These are phyloP conservation scores for Ligustrum vulgare DNA, from an alignment of 257 asterid genomes.

Conservation along the genomic window DNA sequence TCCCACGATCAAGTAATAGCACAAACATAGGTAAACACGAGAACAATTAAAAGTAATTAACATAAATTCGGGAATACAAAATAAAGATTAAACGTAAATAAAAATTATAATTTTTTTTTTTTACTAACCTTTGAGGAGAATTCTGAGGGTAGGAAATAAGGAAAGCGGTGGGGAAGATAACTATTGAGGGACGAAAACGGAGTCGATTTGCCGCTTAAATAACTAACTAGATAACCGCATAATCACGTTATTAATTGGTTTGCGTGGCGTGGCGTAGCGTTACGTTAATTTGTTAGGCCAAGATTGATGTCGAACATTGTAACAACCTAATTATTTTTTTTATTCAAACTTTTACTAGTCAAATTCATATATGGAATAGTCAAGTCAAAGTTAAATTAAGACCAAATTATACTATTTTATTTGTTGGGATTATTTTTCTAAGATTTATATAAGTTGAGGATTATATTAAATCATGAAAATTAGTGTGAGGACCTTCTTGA, in stretches of 20 bases:
- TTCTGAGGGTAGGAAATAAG: background rate
- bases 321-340: no score
- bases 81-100: background rate
- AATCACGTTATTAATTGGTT: background rate
- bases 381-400: no score
- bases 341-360: no score
- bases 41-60: background rate
- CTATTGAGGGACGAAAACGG: conserved; percentile 1
- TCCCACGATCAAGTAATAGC: background rate
- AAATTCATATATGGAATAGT: no score
- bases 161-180: conserved; percentile 9
- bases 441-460: no score
- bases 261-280: conserved; percentile 42
- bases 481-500: no score
- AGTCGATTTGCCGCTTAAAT: conserved; percentile 39
- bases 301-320: background rate
- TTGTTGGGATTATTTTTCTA: no score
- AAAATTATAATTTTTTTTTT: background rate
- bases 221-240: conserved; percentile 4
- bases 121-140: conserved; percentile 29
- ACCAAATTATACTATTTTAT: no score
- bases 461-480: no score
- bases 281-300: no score
- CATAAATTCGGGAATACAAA: background rate
- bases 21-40: background rate